Evolutionary conservation across 805 yeast species (phyloP), one percentile per base, ranked within the genome.

Genomic region (Torulaspora quercuum): DNA sequence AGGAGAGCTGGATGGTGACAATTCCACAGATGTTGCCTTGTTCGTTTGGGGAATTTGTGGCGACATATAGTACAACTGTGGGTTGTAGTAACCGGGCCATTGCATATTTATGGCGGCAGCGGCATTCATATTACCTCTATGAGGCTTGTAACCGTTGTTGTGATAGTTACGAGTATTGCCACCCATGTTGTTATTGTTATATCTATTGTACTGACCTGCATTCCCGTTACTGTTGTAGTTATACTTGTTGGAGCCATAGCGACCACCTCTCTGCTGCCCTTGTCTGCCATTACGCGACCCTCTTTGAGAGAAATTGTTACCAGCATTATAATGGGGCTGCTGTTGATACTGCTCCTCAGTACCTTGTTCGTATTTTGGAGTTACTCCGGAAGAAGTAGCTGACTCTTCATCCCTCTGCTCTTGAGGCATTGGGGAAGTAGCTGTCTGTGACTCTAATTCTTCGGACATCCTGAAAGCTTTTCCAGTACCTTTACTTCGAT

Each of bases 51-150:
- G 40, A 42, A 48, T 46, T 32, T 48, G 55, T 20, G 50, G 50
- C 6, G 58, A 49, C 30, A 52, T 47, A 31, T 53, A 57, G 28
- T 50, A 48, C 52, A 52, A 47, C 14, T 44, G 53, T 10, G 49
- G 43, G n/a, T 42, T 37, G 40, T 49, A 51, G 31, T 49, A 50
- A 7, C 48, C 47, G 14, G 49, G 46, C 60, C 60, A 56, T 17
- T 45, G 55, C 52, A 53, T 41, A 24, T 41, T 47, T 42, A 41
- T 39, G 13, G 42, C 41, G 13, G 43, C 41, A 10, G 46, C 42
- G 3, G 36, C 32, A 22, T 39, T 42, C 46, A 42, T 35, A 13
- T 33, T 35, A 11, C 41, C 38, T 20, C 46, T 32, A 22, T 42
- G 37, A 5, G 41, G 26, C 25, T 39, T 42, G 24, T 42, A 42